These are phyloP conservation scores for Pseudocercospora fuligena DNA, from an alignment of 2,329 filamentous ascomycete genomes.

Conservation along the genomic window DNA sequence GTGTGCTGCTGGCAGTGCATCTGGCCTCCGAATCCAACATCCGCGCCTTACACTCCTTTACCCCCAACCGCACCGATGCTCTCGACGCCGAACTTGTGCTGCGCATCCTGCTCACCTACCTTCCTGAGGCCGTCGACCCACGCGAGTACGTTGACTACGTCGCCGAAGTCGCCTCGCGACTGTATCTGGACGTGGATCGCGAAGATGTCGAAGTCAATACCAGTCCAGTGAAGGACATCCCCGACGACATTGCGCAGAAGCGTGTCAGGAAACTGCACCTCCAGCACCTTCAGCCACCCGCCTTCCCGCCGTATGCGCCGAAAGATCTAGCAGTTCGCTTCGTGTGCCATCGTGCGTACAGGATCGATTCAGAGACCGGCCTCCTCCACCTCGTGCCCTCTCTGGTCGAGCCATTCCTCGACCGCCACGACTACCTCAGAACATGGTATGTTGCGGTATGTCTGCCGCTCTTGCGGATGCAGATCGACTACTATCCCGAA, in stretches of 20 bases:
- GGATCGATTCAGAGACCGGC: conserved; percentile 74
- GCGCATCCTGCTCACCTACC: conserved; percentile 74
- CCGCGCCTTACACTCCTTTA: conserved; percentile 62
- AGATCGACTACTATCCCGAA: conserved; percentile 70
- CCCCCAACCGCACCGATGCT: conserved; percentile 60
- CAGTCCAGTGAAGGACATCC: conserved; percentile 61
- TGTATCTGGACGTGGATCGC: conserved; percentile 49
- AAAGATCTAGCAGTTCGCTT: conserved; percentile 66
- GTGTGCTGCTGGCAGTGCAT: conserved; percentile 73
- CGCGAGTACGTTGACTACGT: conserved; percentile 67
- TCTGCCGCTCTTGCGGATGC: conserved; percentile 70
- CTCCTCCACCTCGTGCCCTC: conserved; percentile 69
- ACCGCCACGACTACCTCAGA: conserved; percentile 63
- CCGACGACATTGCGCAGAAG: conserved; percentile 67
- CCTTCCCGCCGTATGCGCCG: conserved; percentile 54
- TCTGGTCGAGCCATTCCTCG: conserved; percentile 71
- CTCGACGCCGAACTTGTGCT: conserved; percentile 69
- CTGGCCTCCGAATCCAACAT: conserved; percentile 68
- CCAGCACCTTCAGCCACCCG: conserved; percentile 59
- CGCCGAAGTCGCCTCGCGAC: conserved; percentile 58
- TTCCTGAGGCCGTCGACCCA: conserved; percentile 73
- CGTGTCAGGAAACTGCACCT: conserved; percentile 68
- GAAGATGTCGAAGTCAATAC: conserved; percentile 57
- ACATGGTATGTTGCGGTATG: conserved; percentile 72
- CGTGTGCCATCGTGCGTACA: conserved; percentile 68